Evolutionary conservation across 768 basidiomycete genomes (phyloP), one percentile per base, ranked within the genome.

Genomic region (Trametes meyenii): DNA sequence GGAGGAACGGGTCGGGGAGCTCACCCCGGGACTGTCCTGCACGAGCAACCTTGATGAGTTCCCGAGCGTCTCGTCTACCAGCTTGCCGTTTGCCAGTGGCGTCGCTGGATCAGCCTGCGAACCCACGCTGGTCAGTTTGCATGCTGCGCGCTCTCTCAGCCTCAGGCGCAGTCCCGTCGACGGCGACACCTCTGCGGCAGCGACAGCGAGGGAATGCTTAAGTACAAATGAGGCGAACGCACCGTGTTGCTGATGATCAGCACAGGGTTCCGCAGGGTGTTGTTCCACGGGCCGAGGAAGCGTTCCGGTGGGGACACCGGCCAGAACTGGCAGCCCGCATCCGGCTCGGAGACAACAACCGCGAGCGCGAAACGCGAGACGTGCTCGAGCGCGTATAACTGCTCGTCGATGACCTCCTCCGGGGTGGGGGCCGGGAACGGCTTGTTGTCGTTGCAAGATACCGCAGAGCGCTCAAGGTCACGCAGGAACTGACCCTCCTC

Each of bases 271-370:
- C 58, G 54, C 26, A 71, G 53, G 7, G 71, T 71, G 44, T 61
- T 54, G 63, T 72, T 72, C 71, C 71, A 73, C 14, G 72, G 72
- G 23, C 72, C 72, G n/a, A 56, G 29, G 60, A 68, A 73, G 16
- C 71, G 64, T 51, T 73, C 72, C 6, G 67, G 67, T 5, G 68
- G 68, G n/a, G 55, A 60, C 10, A 66, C 67, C 13, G 66, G 66
- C 72, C 69, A 71, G 57, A 61, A 65, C 39, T 71, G 66, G 53
- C 72, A 71, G 24, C 70, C 70, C 35, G 58, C 68, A 63, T 69
- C 74, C 35, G 67, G 66, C 56, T 68, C 71, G 33, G 56, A 58
- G 38, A 62, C 68, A 36, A 62, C 61, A 10, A 61, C 56, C 16
- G 51, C 54, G 62, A 68, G 67, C 40, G 46, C 53, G 60, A 63